phyloP scores from a whole-genome alignment of 192 early-diverging fungal species.

The Globomyces pollinis-pini region DNA sequence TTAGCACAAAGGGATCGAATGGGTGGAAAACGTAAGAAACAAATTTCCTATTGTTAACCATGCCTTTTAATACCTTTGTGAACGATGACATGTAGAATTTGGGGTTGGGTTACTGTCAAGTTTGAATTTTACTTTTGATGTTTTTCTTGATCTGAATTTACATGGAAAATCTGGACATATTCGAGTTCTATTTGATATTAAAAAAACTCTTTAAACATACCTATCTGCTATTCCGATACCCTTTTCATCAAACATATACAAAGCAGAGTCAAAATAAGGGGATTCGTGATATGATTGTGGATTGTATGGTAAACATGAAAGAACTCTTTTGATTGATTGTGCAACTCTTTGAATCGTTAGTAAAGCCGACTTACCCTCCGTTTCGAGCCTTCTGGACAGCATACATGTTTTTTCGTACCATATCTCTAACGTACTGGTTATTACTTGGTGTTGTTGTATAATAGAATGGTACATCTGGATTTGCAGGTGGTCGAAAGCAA shows the following conservation, averaged over 20 bases:
- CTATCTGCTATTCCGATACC: conserved; percentile 60
- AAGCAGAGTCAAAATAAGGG: conserved; percentile 57
- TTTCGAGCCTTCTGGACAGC: conserved; percentile 58
- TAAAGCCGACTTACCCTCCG: conserved; percentile 56
- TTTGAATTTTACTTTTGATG: conserved; percentile 49
- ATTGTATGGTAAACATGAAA: conserved; percentile 50
- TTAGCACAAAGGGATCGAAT: too few relatives aligned
- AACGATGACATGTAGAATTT: too few relatives aligned
- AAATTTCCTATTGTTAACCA: too few relatives aligned
- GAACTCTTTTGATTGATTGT: conserved; percentile 52
- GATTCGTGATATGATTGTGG: conserved; percentile 56
- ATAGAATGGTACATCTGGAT: conserved; percentile 27
- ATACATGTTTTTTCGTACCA: conserved; percentile 42
- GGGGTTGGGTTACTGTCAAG: too few relatives aligned
- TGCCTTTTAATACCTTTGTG: too few relatives aligned
- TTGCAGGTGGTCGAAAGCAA: conserved; percentile 34
- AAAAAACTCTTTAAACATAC: conserved; percentile 27
- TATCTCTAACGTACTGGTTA: conserved; percentile 50
- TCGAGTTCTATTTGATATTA: conserved; percentile 47
- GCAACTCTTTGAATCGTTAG: conserved; percentile 11
- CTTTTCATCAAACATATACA: conserved; percentile 66
- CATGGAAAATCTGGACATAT: conserved; percentile 45
- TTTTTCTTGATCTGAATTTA: conserved; percentile 56
- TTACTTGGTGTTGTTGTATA: conserved; percentile 35
- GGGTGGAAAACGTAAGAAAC: too few relatives aligned